phyloP scores from a whole-genome alignment of 306 rosid genomes.

The Psophocarpus tetragonolobus region DNA sequence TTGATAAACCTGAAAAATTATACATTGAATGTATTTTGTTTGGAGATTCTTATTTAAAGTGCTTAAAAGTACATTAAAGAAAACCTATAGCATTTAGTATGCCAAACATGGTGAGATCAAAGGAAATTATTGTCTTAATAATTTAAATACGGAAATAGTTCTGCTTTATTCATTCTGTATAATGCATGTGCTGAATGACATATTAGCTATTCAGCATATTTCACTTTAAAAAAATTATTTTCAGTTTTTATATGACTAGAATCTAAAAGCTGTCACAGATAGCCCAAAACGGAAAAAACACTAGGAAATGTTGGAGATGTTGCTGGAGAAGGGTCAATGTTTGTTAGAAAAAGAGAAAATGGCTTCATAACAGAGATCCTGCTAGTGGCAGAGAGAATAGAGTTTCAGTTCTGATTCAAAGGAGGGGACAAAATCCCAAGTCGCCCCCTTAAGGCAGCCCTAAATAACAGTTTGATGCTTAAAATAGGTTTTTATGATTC shows the following conservation, averaged over 20 bases:
- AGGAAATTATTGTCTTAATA: neutral
- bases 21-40: neutral
- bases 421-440: neutral
- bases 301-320: neutral
- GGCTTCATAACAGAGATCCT: neutral
- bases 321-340: neutral
- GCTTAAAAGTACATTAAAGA: neutral
- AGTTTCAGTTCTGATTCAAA: neutral
- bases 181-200: neutral
- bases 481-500: neutral
- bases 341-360: neutral
- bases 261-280: neutral
- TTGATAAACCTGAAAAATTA: constrained; percentile 10
- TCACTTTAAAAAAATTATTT: neutral
- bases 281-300: neutral
- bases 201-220: constrained; percentile 5
- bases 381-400: neutral
- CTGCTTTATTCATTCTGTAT: neutral
- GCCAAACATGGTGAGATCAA: neutral
- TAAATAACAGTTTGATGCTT: neutral
- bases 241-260: neutral
- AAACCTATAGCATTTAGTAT: neutral
- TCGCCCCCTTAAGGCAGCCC: neutral
- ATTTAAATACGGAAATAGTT: neutral
- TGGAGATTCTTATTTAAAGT: neutral